Evolutionary conservation across 345 rosid genomes (phyloP).

Genomic region (Turritis glabra): DNA sequence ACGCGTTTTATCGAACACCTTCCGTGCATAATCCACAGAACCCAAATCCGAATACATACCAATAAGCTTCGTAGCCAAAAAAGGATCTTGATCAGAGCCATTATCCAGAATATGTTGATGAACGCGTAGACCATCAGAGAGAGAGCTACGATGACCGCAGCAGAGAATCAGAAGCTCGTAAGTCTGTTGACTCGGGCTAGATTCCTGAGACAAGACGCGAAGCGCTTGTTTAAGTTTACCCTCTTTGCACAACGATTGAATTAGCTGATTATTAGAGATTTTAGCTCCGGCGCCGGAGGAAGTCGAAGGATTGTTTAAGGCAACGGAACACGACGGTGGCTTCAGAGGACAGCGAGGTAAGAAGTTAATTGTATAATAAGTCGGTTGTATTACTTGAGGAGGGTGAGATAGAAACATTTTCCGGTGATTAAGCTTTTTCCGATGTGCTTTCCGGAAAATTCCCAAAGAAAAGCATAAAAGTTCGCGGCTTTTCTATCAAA

Average conservation of each 20-base stretch:
- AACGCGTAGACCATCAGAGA: constrained; percentile 57
- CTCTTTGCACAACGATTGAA: constrained; percentile 66
- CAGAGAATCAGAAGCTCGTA: constrained; percentile 80
- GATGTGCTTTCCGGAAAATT: constrained; percentile 1
- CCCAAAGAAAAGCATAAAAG: background rate
- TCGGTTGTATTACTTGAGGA: constrained; percentile 47
- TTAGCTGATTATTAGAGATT: constrained; percentile 47
- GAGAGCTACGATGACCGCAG: constrained; percentile 58
- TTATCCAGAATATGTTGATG: constrained; percentile 61
- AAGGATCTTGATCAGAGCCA: constrained; percentile 90
- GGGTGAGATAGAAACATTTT: constrained; percentile 62
- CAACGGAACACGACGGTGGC: constrained; percentile 39
- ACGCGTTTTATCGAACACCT: constrained; percentile 81
- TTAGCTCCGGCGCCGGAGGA: constrained; percentile 31
- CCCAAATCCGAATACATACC: constrained; percentile 60
- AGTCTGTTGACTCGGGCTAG: constrained; percentile 73
- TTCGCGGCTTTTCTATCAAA: constrained; percentile 18
- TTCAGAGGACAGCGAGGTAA: constrained; percentile 39
- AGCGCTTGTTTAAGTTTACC: constrained; percentile 83
- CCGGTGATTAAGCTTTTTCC: constrained; percentile 20
- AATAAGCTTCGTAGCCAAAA: constrained; percentile 91
- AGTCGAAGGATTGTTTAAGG: constrained; percentile 43
- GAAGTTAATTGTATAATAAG: constrained; percentile 21
- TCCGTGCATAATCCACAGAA: constrained; percentile 58
- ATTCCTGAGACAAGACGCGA: constrained; percentile 54